Evolutionary conservation across 495 filamentous ascomycete genomes (phyloP), one percentile per base, ranked within the genome.

Genomic region (Hypoxylon fuscum): DNA sequence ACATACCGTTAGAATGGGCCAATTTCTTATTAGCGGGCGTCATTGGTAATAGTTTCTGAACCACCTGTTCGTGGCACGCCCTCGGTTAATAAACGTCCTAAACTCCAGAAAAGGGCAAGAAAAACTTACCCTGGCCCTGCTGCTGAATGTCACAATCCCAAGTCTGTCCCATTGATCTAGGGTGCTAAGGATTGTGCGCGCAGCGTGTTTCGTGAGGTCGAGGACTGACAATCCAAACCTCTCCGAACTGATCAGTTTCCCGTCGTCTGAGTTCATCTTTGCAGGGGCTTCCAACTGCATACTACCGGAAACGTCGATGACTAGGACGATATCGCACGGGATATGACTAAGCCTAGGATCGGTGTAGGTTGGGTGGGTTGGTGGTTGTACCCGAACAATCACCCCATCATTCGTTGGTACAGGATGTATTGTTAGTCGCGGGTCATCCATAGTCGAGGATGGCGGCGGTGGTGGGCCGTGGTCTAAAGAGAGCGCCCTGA

Each of bases 141-240:
- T 41, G 6, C 69, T 47, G 29, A 79, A 82, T 0, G 78, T 79
- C 12, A 82, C 77, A 4, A 82, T 79, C 6, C 77, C 79, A 6
- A 82, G 66, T 9, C 78, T 64, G 49, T 82, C 78, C 1, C 48
- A 49, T 14, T 72, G 66, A 46, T 76, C 64, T 14, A 82, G 53
- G 3, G 74, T 78, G 46, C 72, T 76, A 6, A 79, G 21, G 34
- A 81, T 81, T 9, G 77, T 79, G 10, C 68, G 68, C 27, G 77
- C 77, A 0, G 78, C 76, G 53, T 82, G 76, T 50, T 79, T 82
- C 32, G 70, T 69, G 17, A 82, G 72, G 48, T 81, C 78, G 51
- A 81, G 41, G 2, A 78, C 72, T 1, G 77, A 68, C 2, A 80
- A 44, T 9, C 77, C 76, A 1, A 67, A 66, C 10, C 70, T 38